A percentile compares a stretch with the other conserved stretches of the same genome.
phyloP scores from a whole-genome alignment of 192 early-diverging fungal genomes.

The Chytriomyces sp. region DNA sequence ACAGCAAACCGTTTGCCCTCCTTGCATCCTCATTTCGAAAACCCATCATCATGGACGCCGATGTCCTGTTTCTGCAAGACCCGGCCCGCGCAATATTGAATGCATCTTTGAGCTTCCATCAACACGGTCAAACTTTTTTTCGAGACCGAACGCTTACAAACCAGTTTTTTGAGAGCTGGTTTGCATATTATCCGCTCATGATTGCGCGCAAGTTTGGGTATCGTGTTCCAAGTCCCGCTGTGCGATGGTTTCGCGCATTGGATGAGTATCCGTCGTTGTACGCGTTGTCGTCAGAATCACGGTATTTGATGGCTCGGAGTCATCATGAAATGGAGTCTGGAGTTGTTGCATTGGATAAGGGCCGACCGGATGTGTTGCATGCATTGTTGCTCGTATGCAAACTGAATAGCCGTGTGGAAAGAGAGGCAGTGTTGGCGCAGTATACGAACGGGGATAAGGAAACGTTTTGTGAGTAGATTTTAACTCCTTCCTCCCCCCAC shows the following conservation, averaged over 20 bases:
- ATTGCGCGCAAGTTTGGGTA: conserved; percentile 56
- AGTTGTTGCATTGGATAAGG: conserved; percentile 68
- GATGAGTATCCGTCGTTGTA: conserved; percentile 53
- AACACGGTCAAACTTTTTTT: conserved; percentile 61
- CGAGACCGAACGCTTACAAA: conserved; percentile 55
- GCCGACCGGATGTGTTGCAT: conserved; percentile 41
- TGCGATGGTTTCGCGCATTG: conserved; percentile 60
- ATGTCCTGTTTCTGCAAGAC: conserved; percentile 67
- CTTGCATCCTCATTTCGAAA: conserved; percentile 65
- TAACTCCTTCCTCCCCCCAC: conserved; percentile 45
- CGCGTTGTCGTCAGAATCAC: conserved; percentile 32
- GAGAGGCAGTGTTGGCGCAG: conserved; percentile 13
- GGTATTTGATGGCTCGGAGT: conserved; percentile 46
- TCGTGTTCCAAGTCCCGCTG: neutral
- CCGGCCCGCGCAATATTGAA: conserved; percentile 56
- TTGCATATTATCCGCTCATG: conserved; percentile 49
- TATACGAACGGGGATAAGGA: conserved; percentile 14
- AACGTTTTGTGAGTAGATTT: conserved; percentile 15
- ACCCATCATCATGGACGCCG: conserved; percentile 72
- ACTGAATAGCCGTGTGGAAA: conserved; percentile 46
- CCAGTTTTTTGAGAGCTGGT: conserved; percentile 43
- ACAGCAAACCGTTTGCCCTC: conserved; percentile 67
- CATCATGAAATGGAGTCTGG: conserved; percentile 71
- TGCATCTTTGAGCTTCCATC: conserved; percentile 39
- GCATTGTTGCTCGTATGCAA: conserved; percentile 61